Conservation (phyloP, 2,329 filamentous ascomycete genomes). For the Cephalotrichum gorgonifer region DNA sequence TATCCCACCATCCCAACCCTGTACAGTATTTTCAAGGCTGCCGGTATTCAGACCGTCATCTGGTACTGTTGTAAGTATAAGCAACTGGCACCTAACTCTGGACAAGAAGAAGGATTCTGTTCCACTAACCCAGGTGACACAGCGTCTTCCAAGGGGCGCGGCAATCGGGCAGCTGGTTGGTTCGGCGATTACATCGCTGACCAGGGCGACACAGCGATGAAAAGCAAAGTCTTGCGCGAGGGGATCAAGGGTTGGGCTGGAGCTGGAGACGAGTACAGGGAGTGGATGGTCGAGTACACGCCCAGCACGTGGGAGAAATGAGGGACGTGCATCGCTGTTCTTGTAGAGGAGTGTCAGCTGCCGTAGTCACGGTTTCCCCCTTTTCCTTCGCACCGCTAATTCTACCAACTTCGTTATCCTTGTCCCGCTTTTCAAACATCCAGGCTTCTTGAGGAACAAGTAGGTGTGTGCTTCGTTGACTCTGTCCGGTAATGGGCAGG, state of each 20-base stretch:
- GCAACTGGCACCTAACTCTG: too few relatives aligned
- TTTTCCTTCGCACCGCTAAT: too few relatives aligned
- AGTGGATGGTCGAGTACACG: slow-evolving; percentile 39
- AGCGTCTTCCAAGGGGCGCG: slow-evolving; percentile 46
- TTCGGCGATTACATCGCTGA: slow-evolving; percentile 39
- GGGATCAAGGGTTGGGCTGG: slow-evolving; percentile 45
- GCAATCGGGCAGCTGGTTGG: slow-evolving; percentile 43
- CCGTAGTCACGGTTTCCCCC: too few relatives aligned
- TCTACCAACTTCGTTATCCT: too few relatives aligned
- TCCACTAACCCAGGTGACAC: not conserved
- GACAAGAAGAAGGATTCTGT: too few relatives aligned
- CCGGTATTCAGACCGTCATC: slow-evolving; percentile 27
- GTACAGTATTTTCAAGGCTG: slow-evolving; percentile 29
- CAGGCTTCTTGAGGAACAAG: too few relatives aligned
- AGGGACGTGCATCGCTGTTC: too few relatives aligned
- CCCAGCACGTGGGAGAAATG: too few relatives aligned
- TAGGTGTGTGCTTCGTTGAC: too few relatives aligned
- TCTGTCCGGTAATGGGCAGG: too few relatives aligned
- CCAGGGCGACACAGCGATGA: slow-evolving; percentile 25
- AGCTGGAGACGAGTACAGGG: slow-evolving; percentile 33
- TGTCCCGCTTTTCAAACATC: too few relatives aligned
- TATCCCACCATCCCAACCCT: slow-evolving; percentile 29
- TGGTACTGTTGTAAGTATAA: slow-evolving; percentile 40
- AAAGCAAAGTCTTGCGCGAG: slow-evolving; percentile 37
- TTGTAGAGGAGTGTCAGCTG: too few relatives aligned